Evolutionary conservation across 2,329 filamentous ascomycete species (phyloP), one percentile per base, ranked within the genome.

Genomic region (Paecilomyces niveus): DNA sequence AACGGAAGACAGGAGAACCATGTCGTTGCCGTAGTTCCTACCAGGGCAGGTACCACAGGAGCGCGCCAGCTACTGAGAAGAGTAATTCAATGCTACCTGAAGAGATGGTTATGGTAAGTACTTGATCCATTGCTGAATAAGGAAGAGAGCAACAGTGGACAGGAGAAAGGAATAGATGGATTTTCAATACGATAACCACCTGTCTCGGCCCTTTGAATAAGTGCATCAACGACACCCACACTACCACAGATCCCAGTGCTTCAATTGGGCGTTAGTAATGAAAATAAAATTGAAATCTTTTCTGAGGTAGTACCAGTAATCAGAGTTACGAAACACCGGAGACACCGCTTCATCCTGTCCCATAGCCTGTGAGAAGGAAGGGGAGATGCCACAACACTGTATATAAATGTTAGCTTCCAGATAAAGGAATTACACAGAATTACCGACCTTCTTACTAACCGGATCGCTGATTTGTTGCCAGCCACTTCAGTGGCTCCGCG

Each of bases 281-380:
- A 39, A 15, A 39, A 39, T n/a, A n/a, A 5, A 39, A 13, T n/a
- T 13, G 33, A 13, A 15, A 15, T 10, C 5, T n/a, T 39, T 39
- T n/a, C 2, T 39, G 2, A 10, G 33, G 33, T 5, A 49, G 6
- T 29, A 68, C 66, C 69, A 78, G 55, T 74, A 79, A 55, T 80
- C 76, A 1, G 71, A 73, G 55, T 79, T 79, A 0, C 76, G 76
- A 53, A 78, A 76, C 3, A 78, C 64, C 0, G 77, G 76, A 2
- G 77, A 79, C 0, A 80, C 76, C 0, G 76, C 66, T 58, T 78
- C 77, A 49, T 77, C 70, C 33, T 74, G 67, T 0, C 78, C 76
- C 75, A 78, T 82, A 0, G 78, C 78, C 33, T 73, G 65, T 0
- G 78, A 80, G 61, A 77, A 82, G 29, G 71, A 75, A 57, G 74